Evolutionary conservation across 345 rosid species (phyloP).

Genomic region (Murraya paniculata): DNA sequence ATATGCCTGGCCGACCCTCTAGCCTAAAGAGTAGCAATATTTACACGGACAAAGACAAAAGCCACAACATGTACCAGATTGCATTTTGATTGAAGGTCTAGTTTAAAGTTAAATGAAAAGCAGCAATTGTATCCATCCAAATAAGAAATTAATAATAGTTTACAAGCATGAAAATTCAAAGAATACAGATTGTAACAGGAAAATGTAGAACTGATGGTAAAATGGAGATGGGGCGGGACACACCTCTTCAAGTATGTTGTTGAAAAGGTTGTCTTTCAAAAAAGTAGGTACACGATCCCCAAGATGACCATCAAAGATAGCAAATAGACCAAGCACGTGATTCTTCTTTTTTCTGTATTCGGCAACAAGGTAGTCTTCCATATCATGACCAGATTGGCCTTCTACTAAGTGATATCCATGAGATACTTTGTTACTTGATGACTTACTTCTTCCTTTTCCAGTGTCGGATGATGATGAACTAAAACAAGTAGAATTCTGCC

Average conservation of each 20-base stretch:
- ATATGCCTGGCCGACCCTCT: neutral
- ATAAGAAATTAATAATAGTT: neutral
- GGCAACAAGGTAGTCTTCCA: constrained; percentile 64
- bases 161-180: neutral
- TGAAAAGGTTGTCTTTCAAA: constrained; percentile 49
- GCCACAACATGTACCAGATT: neutral
- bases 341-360: constrained; percentile 42
- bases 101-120: neutral
- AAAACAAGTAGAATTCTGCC: constrained; percentile 34
- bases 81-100: neutral
- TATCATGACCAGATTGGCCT: constrained; percentile 62
- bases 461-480: constrained; percentile 36
- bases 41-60: neutral
- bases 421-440: constrained; percentile 29
- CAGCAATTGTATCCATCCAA: neutral
- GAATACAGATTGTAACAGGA: neutral
- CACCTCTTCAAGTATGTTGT: constrained; percentile 52
- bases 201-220: neutral
- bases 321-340: constrained; percentile 55
- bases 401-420: constrained; percentile 60
- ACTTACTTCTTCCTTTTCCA: constrained; percentile 49
- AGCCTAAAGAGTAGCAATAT: neutral
- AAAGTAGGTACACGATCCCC: constrained; percentile 57
- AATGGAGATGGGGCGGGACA: neutral
- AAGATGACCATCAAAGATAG: constrained; percentile 59